Conservation (phyloP, 257 asterid genomes). For the Solanum medicagineum region DNA sequence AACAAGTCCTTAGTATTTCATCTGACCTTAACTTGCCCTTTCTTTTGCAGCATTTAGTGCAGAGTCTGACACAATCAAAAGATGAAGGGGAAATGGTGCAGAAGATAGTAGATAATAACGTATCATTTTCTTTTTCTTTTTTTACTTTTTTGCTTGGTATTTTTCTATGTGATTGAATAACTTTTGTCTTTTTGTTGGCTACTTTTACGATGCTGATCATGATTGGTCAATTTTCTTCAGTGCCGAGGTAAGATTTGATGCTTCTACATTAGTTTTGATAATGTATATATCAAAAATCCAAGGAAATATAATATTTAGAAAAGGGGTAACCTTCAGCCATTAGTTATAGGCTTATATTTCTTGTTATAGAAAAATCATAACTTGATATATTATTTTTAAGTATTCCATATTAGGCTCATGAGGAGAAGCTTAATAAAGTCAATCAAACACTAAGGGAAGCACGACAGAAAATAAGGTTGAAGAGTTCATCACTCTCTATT, state of each 20-base stretch:
- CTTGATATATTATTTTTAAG: no score
- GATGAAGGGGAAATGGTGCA: background rate
- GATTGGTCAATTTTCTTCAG: background rate
- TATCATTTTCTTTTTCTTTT: conserved; percentile 5
- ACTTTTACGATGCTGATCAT: background rate
- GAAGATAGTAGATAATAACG: conserved; percentile 18
- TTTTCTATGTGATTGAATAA: no score
- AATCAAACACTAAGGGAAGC: no score
- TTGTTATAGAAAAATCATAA: no score
- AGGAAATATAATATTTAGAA: background rate
- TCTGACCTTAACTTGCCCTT: background rate
- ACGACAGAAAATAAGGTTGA: no score
- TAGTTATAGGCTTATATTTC: no score
- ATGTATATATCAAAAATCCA: no score
- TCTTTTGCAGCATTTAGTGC: conserved; percentile 25
- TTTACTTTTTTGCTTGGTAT: background rate
- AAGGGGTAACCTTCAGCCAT: background rate
- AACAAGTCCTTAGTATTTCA: background rate
- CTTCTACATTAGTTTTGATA: no score
- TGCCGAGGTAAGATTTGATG: no score
- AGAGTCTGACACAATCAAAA: conserved; percentile 37
- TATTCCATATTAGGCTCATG: no score
- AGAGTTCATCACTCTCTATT: no score
- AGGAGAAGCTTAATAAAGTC: no score
- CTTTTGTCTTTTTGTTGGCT: background rate